Base-by-base conservation (phyloP, 805 yeast genomes). In the Metschnikowia reukaufii region DNA sequence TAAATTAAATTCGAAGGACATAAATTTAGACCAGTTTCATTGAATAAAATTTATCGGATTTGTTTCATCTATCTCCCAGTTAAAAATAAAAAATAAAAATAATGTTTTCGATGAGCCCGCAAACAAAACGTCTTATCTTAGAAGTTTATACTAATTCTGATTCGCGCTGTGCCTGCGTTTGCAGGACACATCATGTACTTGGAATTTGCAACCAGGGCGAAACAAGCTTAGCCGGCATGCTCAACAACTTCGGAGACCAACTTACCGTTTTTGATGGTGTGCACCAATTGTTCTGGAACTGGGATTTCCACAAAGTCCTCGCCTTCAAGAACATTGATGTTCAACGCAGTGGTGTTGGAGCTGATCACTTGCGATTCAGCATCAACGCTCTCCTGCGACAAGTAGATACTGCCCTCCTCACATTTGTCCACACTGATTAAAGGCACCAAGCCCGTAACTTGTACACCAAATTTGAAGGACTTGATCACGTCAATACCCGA, bases 201-300 rank as follows among this genome's bases (percentile, higher is more conserved):
- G 23, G 39, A 38, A 41, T 29, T 42, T 20, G 30, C 20, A 18
- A 15, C 5, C 12, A 15, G 21, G 12, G 12, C 9, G 5, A 25
- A 13, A 27, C 1, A 6, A 18, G n/a, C 38, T 36, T 39, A 88
- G 51, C 91, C 94, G 23, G 84, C 83, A 66, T 88, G 96, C 64
- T 86, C 94, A 39, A 88, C 96, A 54, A 90, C 84, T 51, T 78
- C 75, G 55, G 88, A 81, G 29, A 76, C 73, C 50, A 91, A 66
- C 60, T 79, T 78, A 23, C 92, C 94, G 37, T 68, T 65, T 44
- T 68, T 73, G 51, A 88, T 72, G 15, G 79, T 73, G 67, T 89
- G 96, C 61, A 81, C 80, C 67, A 94, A 78, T 72, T 94, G 99
- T 68, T 94, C 99, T 7, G 98, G 97, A 35, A 87, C 79, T 7